Percentiles rank a stretch among this genome's conserved stretches.
Conservation (phyloP, 1,139 yeast genomes). For the Taphrina populina region DNA sequence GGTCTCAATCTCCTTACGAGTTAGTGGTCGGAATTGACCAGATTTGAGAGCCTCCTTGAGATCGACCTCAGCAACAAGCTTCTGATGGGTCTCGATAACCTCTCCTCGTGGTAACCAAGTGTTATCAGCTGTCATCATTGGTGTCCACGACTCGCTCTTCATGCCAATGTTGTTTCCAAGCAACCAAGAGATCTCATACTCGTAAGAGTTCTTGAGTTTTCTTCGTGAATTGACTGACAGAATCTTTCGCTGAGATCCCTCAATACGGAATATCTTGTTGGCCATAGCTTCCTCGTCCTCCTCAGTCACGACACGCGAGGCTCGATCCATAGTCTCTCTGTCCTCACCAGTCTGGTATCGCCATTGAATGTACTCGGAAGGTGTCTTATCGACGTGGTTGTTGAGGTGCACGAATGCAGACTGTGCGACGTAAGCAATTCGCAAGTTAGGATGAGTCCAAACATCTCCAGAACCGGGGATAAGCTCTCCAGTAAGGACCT, state of each 20-base stretch:
- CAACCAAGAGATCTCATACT: slow-evolving; percentile 95
- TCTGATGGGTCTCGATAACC: slow-evolving; percentile 95
- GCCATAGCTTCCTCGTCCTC: slow-evolving; percentile 91
- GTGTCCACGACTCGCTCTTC: slow-evolving; percentile 99
- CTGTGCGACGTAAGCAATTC: slow-evolving; percentile 99
- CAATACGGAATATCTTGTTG: slow-evolving; percentile 97
- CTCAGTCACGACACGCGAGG: slow-evolving; percentile 97
- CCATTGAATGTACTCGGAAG: slow-evolving; percentile 99
- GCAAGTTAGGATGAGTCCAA: slow-evolving; percentile 98
- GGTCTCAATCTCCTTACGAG: slow-evolving; percentile 98
- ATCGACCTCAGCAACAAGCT: slow-evolving; percentile 99
- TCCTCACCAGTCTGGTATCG: slow-evolving; percentile 99
- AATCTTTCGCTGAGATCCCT: slow-evolving; percentile 97
- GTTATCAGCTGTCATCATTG: slow-evolving; percentile 99
- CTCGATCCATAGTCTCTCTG: slow-evolving; percentile 99
- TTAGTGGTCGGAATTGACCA: slow-evolving; percentile 99
- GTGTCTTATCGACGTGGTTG: slow-evolving; percentile 97
- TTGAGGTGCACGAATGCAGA: slow-evolving; percentile 99
- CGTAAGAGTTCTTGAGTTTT: slow-evolving; percentile 99
- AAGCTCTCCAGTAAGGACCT: slow-evolving; percentile 93
- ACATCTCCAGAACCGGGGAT: slow-evolving; percentile 98
- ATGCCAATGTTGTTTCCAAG: slow-evolving; percentile 98
- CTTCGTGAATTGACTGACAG: slow-evolving; percentile 94
- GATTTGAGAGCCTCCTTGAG: slow-evolving; percentile 99
- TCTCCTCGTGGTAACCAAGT: slow-evolving; percentile 99